Evolutionary conservation across 176 grass and related monocot species (phyloP), one percentile per base, ranked within the genome.

Genomic region (Musa itinerans): DNA sequence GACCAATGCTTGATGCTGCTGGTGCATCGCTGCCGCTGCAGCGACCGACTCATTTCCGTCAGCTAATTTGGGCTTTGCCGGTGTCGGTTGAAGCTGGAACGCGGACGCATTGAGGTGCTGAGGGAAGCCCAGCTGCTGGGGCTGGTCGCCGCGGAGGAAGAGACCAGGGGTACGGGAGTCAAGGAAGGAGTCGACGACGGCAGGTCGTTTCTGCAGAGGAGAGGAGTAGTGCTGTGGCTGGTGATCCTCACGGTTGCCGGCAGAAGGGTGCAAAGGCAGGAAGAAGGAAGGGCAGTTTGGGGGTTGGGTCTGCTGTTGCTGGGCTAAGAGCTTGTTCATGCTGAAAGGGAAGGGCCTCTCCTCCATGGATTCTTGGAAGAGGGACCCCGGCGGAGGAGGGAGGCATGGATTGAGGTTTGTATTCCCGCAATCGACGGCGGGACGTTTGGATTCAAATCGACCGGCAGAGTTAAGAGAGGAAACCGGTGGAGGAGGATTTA

Each of bases 1-100:
- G 24, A 85, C 80, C 52, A 69, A 54, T 70, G 74, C 59, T 19
- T 72, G 50, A 10, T 53, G 69, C 69, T 72, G 69, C 16, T 53
- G 50, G 7, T 72, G 70, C 22, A 23, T 50, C 17, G 51, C 20
- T 10, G 70, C 51, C 50, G 21, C 13, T 15, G 50, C 57, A 14
- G 57, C 13, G 15, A 9, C 50, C 51, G 50, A 17, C 50, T 72
- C 50, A 13, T 53, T 50, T 53, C 50, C 48, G 51, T 11, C 23
- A 2, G 11, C 17, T 23, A 53, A 53, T 13, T 72, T 53, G 70
- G 70, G 49, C 11, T 72, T 72, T 14, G 50, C 10, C 15, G 69
- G 19, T 19, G 50, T 12, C 5, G 50, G 49, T 53, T 72, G 69
- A 53, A 23, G 50, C 16, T 53, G 70, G 50, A 72, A 72, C 2